Base-by-base conservation (phyloP, 1,284 basidiomycete genomes). In the Marasmius sp. region DNA sequence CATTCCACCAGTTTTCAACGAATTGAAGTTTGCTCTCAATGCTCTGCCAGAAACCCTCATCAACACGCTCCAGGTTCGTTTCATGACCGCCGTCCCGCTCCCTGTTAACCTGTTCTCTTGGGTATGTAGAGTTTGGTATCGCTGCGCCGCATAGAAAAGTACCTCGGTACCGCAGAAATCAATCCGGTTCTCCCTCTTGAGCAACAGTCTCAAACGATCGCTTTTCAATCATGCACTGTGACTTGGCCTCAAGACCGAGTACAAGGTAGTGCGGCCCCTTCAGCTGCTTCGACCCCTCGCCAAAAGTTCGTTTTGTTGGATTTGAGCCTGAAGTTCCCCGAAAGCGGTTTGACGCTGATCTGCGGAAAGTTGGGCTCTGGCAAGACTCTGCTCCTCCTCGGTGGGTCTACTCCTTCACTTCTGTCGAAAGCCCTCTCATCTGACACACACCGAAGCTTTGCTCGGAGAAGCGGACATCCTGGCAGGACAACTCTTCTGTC, bases 1-100 rank as follows among this genome's bases (percentile, higher is more conserved):
- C 34, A 48, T 20, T 6, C 60, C 51, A 36, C 67, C 76, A 80
- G 93, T 98, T 7, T 97, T 97, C 76, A 85, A 85, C 62, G 94
- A 97, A 75, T 87, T 97, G 77, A 89, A 89, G 65, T 93, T 88
- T 67, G 89, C 90, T 1, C 81, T 95, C 51, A 94, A 92, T 68
- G 90, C 91, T 1, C 82, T 97, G 2, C 95, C 95, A 0, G 95
- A 97, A 73, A 94, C 93, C 0, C 88, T 96, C 68, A 93, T 97
- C 71, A 91, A 93, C 69, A 84, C 93, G 76, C 81, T 95, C 10
- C 93, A 94, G 76, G 88, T 87, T 61, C 55, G 74, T 53, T 36
- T 41, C 43, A 12, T 49, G 22, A 14, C 47, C 52, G n/a, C 12
- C n/a, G n/a, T 36, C 33, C 27, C 57, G 34, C 14, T 14, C 36